These are phyloP conservation scores for Ulota crispa DNA, from an alignment of 225 moss, liverwort and hornwort genomes.

Conservation along the genomic window DNA sequence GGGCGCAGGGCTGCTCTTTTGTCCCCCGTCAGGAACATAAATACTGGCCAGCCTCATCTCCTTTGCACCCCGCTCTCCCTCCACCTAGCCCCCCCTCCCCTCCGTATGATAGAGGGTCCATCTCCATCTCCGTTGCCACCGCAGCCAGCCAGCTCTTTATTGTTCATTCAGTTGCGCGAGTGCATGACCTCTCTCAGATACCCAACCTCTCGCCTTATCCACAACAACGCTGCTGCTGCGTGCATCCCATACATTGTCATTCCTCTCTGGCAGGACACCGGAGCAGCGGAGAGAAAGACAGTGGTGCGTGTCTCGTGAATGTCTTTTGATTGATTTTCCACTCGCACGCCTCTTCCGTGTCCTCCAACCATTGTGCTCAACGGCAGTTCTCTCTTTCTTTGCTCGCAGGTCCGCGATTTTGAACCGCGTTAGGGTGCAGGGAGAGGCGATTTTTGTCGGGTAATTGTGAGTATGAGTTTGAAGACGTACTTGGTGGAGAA, in stretches of 20 bases:
- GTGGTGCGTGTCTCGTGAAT: background rate
- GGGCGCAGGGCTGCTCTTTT: slow-evolving; percentile 17
- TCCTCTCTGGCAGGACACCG: background rate
- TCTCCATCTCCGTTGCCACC: background rate
- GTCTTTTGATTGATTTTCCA: background rate
- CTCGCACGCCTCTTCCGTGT: background rate
- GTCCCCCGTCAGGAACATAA: slow-evolving; percentile 36
- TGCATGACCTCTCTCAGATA: background rate
- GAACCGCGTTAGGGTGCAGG: background rate
- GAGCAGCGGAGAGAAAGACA: background rate
- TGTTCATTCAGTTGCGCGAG: background rate
- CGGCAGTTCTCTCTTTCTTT: slow-evolving; percentile 13
- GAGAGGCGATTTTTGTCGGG: background rate
- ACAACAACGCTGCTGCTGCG: background rate
- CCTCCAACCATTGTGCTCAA: background rate
- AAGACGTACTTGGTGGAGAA: slow-evolving; percentile 67
- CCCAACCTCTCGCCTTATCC: slow-evolving; percentile 29
- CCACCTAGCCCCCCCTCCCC: background rate
- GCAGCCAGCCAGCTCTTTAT: background rate
- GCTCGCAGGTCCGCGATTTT: slow-evolving; percentile 21
- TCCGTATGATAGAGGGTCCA: background rate
- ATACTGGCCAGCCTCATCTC: slow-evolving; percentile 22
- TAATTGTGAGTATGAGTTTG: slow-evolving; percentile 58
- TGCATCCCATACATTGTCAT: slow-evolving; percentile 29
- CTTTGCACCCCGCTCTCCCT: background rate